Conservation (phyloP, 768 basidiomycete genomes). For the Boletus vinaceobasis region DNA sequence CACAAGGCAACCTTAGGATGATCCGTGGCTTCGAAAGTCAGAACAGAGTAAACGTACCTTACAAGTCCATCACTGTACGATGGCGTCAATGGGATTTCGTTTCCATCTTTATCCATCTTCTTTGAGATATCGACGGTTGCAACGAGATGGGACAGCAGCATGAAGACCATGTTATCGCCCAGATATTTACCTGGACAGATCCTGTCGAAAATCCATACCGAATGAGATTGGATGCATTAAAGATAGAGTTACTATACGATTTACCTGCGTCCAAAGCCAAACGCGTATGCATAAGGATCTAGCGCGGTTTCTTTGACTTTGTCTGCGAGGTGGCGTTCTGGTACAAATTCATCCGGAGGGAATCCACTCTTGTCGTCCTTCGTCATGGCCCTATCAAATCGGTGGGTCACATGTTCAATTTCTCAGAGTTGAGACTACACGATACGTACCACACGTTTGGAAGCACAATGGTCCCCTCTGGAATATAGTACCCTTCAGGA, state of each 20-base stretch:
- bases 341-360: conserved; percentile 10
- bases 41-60: neutral
- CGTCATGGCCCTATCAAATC: conserved; percentile 12
- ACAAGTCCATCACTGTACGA: conserved; percentile 5
- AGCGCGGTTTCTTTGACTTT: conserved; percentile 5
- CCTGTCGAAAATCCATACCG: neutral
- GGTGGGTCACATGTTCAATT: neutral
- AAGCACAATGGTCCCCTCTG: conserved; percentile 7
- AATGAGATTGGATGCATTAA: neutral
- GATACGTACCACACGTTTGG: conserved; percentile 16
- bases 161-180: conserved; percentile 10
- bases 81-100: conserved; percentile 1
- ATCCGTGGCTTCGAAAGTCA: neutral
- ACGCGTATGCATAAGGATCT: conserved; percentile 10
- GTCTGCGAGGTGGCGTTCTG: conserved; percentile 11
- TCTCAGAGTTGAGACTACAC: neutral
- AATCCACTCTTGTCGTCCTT: conserved; percentile 17
- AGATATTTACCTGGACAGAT: conserved; percentile 12
- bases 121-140: conserved; percentile 7
- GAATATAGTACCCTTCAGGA: conserved; percentile 9
- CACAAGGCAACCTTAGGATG: neutral
- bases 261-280: conserved; percentile 16
- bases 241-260: neutral
- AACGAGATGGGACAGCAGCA: conserved; percentile 5
- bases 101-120: conserved; percentile 7